Evolutionary conservation across 805 yeast species (phyloP).

Genomic region (Soucietia sequanensis): DNA sequence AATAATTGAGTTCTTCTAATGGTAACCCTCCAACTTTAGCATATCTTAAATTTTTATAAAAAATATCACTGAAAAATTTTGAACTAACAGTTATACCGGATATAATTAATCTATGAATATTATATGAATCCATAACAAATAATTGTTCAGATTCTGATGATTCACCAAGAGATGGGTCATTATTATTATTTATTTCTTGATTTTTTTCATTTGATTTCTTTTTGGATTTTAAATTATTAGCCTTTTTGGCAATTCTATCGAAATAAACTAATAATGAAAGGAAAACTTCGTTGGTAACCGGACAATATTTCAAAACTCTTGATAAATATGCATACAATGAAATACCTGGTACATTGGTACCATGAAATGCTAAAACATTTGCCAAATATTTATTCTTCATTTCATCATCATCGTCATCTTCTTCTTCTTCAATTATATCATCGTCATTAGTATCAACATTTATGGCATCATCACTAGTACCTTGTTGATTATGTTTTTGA

Average conservation of each 20-base stretch:
- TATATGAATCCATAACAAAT: conserved; percentile 94
- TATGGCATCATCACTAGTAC: conserved; percentile 9
- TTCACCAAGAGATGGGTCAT: conserved; percentile 17
- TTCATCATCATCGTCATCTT: conserved; percentile 39
- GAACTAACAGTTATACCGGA: conserved; percentile 95
- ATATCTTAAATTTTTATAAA: conserved; percentile 89
- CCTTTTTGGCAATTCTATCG: conserved; percentile 87
- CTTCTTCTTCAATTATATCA: conserved; percentile 15
- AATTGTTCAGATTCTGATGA: conserved; percentile 45
- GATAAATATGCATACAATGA: conserved; percentile 84
- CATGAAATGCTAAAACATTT: conserved; percentile 86
- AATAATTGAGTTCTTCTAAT: conserved; percentile 84
- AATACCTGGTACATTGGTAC: conserved; percentile 95
- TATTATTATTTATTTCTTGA: conserved; percentile 8
- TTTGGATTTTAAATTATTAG: conserved; percentile 47
- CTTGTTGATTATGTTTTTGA: conserved; percentile 7
- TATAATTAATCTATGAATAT: conserved; percentile 89
- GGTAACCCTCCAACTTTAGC: conserved; percentile 97
- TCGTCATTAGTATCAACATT: conserved; percentile 9
- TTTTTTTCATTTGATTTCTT: conserved; percentile 10
- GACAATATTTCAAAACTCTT: conserved; percentile 93
- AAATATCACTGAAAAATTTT: conserved; percentile 91
- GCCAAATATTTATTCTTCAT: conserved; percentile 54
- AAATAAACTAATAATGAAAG: conserved; percentile 86
- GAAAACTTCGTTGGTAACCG: conserved; percentile 97